Percentiles rank a stretch among this genome's conserved stretches.
phyloP scores from a whole-genome alignment of 345 rosid species.

The Lepidium africanum region DNA sequence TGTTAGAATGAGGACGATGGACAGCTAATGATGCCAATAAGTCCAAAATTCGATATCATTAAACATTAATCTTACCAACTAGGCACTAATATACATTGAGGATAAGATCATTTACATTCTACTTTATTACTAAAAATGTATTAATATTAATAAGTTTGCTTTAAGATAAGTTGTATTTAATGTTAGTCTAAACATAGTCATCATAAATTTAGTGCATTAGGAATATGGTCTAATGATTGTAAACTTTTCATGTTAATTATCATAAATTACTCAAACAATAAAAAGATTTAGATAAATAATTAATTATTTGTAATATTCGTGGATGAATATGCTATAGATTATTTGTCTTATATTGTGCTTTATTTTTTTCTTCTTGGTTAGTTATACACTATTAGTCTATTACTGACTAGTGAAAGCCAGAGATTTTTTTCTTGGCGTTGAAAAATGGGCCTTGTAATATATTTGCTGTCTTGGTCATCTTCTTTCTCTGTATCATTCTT shows the following conservation, averaged over 20 bases:
- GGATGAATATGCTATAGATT: background rate
- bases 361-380: background rate
- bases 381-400: background rate
- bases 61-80: slow-evolving; percentile 7
- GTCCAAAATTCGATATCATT: background rate
- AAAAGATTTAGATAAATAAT: background rate
- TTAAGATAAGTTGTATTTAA: background rate
- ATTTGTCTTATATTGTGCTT: background rate
- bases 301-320: background rate
- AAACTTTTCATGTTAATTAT: background rate
- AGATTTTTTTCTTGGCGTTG: slow-evolving; percentile 13
- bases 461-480: background rate
- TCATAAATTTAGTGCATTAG: background rate
- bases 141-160: background rate
- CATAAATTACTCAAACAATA: background rate
- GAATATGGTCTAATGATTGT: background rate
- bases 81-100: background rate
- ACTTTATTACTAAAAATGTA: background rate
- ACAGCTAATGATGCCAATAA: slow-evolving; percentile 19
- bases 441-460: background rate
- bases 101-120: slow-evolving; percentile 8
- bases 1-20: slow-evolving; percentile 1
- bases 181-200: background rate
- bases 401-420: slow-evolving; percentile 6
- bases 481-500: background rate